Evolutionary conservation across 176 grass and related monocot species (phyloP), one percentile per base, ranked within the genome.

Genomic region (Carex parvula): DNA sequence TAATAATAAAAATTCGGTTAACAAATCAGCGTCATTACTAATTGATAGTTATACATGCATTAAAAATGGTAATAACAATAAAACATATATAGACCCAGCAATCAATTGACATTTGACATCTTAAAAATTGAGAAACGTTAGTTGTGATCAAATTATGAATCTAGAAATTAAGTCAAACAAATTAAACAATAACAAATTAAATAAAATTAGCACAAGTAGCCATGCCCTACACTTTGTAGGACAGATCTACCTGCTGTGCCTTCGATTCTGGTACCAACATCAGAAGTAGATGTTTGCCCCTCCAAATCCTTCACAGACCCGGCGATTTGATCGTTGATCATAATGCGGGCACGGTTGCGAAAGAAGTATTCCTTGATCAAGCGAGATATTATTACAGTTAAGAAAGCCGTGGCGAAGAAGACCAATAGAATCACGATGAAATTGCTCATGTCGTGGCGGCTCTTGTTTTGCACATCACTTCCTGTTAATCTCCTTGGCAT

Each of bases 371-470:
- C 79, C 16, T 64, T 80, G 35, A 89, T 85, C 78, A 85, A 90
- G 42, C 78, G 7, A 29, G 22, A 66, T 32, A 85, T 12, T 2
- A 83, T 50, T 64, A 85, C 4, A 69, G 88, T 61, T 88, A 90
- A 85, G 70, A 92, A 13, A 69, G 5, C 22, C n/a, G 39, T 79
- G 32, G 79, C 85, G 18, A 63, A 87, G 33, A 75, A 88, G 18
- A 92, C 48, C 74, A 88, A 87, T 55, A 84, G 3, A 37, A 90
- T 62, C 30, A 92, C 77, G 41, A 92, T 83, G 46, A 84, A 71
- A 42, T 89, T 85, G 62, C 83, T 71, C 62, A 79, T 55, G 17
- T 54, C 32, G 83, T 83, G 33, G 70, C 32, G 7, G 13, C 72
- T 39, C 42, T 4, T n/a, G 74, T 30, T 32, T 57, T 11, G 58